These are phyloP conservation scores for Cutaneotrichosporon cyanovorans DNA, from an alignment of 1,284 basidiomycete species.

Conservation along the genomic window DNA sequence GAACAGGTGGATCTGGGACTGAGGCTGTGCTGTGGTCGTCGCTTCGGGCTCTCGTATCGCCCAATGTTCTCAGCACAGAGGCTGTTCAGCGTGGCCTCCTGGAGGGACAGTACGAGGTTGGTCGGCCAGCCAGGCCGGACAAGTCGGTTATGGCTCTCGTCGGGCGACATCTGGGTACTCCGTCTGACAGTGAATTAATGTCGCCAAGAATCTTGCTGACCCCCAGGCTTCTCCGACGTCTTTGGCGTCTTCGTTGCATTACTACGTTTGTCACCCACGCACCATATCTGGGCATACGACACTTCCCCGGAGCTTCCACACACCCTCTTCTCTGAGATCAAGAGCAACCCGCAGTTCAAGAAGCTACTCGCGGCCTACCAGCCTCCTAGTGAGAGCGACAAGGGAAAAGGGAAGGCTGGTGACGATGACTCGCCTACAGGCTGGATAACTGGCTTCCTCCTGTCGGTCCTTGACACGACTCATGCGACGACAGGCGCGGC, in stretches of 20 bases:
- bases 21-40: slow-evolving; percentile 11
- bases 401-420: slow-evolving; percentile 16
- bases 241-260: slow-evolving; percentile 49
- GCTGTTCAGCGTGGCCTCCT: slow-evolving; percentile 30
- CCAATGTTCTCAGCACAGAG: slow-evolving; percentile 20
- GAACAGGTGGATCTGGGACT: slow-evolving; percentile 5
- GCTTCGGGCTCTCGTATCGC: slow-evolving; percentile 18
- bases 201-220: slow-evolving; percentile 49
- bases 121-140: slow-evolving; percentile 13
- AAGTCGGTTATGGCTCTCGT: slow-evolving; percentile 33
- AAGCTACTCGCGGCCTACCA: slow-evolving; percentile 47
- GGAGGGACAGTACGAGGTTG: slow-evolving; percentile 16
- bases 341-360: slow-evolving; percentile 62
- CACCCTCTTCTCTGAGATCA: slow-evolving; percentile 70
- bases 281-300: slow-evolving; percentile 62
- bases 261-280: slow-evolving; percentile 53
- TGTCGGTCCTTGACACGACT: slow-evolving; percentile 31
- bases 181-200: slow-evolving; percentile 46
- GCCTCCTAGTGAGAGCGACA: slow-evolving; percentile 17
- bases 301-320: slow-evolving; percentile 51
- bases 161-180: slow-evolving; percentile 49
- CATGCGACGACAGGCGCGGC: slow-evolving; percentile 44
- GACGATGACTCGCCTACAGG: slow-evolving; percentile 6
- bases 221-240: slow-evolving; percentile 59
- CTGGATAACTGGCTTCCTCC: slow-evolving; percentile 35